Percentiles rank a stretch among this genome's conserved stretches.
Conservation (phyloP, 169 alveolate genomes). For the Cyclospora cayetanensis region DNA sequence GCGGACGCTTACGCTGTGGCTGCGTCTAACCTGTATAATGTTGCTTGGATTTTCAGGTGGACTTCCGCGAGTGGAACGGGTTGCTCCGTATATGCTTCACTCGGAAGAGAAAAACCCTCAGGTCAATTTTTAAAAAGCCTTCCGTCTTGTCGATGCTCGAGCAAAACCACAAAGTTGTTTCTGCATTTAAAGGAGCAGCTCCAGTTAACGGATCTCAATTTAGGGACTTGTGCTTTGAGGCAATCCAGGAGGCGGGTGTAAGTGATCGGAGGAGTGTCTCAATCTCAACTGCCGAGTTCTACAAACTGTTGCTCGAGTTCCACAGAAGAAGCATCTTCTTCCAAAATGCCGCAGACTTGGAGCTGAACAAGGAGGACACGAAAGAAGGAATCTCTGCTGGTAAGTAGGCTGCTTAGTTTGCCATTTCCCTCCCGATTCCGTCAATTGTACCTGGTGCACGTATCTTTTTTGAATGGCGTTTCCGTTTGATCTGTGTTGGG, state of each 20-base stretch:
- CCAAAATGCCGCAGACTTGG: constrained; percentile 61
- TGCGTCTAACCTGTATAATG: too few species aligned
- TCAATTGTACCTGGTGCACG: too few species aligned
- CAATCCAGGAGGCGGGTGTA: constrained; percentile 81
- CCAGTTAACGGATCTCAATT: constrained; percentile 77
- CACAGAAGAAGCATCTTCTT: constrained; percentile 91
- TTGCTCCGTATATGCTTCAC: constrained; percentile 96
- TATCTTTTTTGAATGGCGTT: too few species aligned
- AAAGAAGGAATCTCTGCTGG: background rate
- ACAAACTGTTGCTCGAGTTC: constrained; percentile 87
- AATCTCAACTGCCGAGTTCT: constrained; percentile 88
- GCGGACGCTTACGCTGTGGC: too few species aligned
- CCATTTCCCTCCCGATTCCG: background rate
- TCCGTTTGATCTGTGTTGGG: too few species aligned
- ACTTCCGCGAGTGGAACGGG: constrained; percentile 99
- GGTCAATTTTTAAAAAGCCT: constrained; percentile 95
- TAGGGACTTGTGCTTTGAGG: constrained; percentile 73
- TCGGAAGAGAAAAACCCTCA: constrained; percentile 97
- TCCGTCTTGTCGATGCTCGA: constrained; percentile 93
- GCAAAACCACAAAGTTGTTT: constrained; percentile 92
- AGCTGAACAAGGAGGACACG: background rate
- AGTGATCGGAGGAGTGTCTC: constrained; percentile 86
- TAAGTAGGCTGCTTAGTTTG: too few species aligned
- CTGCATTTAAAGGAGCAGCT: constrained; percentile 80
- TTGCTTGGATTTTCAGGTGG: constrained; percentile 82